Evolutionary conservation across 2,329 filamentous ascomycete genomes (phyloP).

Genomic region (Colletotrichum noveboracense): DNA sequence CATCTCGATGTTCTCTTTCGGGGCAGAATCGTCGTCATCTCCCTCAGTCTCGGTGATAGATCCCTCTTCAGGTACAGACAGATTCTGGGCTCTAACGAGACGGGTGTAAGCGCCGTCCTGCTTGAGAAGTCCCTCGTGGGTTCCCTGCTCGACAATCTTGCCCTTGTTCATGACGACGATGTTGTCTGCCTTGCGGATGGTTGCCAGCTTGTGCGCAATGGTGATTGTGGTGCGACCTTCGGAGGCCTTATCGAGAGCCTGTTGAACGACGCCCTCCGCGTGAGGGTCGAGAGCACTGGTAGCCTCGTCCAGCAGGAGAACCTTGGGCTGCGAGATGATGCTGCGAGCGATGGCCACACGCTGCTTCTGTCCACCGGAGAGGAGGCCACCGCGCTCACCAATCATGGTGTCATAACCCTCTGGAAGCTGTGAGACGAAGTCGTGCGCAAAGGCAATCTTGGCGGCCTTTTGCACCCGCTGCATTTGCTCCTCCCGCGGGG

Average conservation of each 20-base stretch:
- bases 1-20: conserved; percentile 22
- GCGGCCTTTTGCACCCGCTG: conserved; percentile 46
- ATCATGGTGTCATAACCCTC: conserved; percentile 61
- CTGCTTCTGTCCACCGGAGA: conserved; percentile 71
- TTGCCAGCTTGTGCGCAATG: conserved; percentile 64
- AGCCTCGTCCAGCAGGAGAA: conserved; percentile 71
- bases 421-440: conserved; percentile 51
- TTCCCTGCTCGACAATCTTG: conserved; percentile 63
- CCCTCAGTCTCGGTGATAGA: conserved; percentile 27
- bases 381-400: conserved; percentile 63
- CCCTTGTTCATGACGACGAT: conserved; percentile 68
- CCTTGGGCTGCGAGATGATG: conserved; percentile 46
- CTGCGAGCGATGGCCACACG: conserved; percentile 63
- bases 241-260: conserved; percentile 57
- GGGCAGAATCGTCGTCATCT: conserved; percentile 22
- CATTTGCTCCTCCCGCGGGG: conserved; percentile 37
- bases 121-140: conserved; percentile 57
- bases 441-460: conserved; percentile 48
- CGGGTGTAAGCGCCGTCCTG: conserved; percentile 53
- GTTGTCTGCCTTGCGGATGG: conserved; percentile 64
- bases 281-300: conserved; percentile 58
- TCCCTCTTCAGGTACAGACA: conserved; percentile 31
- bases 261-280: conserved; percentile 54
- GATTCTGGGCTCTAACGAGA: conserved; percentile 49
- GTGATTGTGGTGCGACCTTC: conserved; percentile 65